Evolutionary conservation across 1,284 basidiomycete genomes (phyloP), one percentile per base, ranked within the genome.

Genomic region (Cutaneotrichosporon mucoides): DNA sequence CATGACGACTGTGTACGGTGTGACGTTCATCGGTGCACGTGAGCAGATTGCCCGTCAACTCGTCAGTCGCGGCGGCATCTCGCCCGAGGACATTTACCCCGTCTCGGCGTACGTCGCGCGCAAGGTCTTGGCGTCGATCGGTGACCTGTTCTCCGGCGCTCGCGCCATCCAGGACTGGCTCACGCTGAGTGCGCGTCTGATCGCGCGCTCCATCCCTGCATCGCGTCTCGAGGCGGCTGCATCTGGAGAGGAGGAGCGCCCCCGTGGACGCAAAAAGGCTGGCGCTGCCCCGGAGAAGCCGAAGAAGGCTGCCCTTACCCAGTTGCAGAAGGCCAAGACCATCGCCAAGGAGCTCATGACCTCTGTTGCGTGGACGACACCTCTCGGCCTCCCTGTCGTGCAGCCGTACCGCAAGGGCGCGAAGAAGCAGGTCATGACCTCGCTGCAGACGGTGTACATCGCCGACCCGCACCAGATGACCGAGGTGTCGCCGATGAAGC

Each of bases 1-100:
- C 68, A 99, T 99, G 96, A 99, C 96, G 0, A 99, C 96, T 9
- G 96, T 99, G 41, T 99, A 99, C 75, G 95, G 75, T 46, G 95
- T 99, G 24, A 99, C 95, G 0, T 96, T 88, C 76, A 81, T 98
- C 57, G 96, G 95, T 40, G 96, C 95, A 34, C 86, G 93, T 59
- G 92, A 93, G 36, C 96, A 99, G 79, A 96, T 98, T 60, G 88
- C 92, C 79, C 88, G 81, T 70, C 94, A 98, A 80, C 81, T 99
- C 43, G 84, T 83, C 64, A 90, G 90, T 55, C 82, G 88, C 53
- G 85, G 85, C 40, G 89, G 89, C 64, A 82, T 97, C 41, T 82
- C 85, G 0, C 77, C 83, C 36, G 89, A 93, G 67, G 82, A 86
- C 34, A 83, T 86, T 56, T 98, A 89, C 85, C 52, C 62, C 4